phyloP scores from a whole-genome alignment of 169 alveolate species.

The Cryptosporidium bovis region DNA sequence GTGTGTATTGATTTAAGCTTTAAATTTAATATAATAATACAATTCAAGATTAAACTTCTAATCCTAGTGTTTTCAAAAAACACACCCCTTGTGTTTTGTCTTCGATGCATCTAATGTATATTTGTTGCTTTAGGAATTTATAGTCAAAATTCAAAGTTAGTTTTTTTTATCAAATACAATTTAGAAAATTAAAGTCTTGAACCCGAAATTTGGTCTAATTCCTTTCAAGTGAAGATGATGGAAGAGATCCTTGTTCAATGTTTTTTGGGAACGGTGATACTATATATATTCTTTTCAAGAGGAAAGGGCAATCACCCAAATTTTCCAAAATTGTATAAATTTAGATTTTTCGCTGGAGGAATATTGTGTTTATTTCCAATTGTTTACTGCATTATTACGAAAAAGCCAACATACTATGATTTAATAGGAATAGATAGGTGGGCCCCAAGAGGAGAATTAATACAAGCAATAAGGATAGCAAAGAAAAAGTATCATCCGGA shows the following conservation, averaged over 20 bases:
- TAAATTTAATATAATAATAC: too few species aligned
- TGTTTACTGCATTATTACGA: neutral
- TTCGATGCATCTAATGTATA: too few species aligned
- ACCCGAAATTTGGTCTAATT: too few species aligned
- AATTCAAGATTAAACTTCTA: too few species aligned
- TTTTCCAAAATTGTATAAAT: slow-evolving; percentile 34
- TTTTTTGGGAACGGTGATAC: slow-evolving; percentile 19
- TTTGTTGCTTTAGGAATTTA: too few species aligned
- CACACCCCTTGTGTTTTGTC: too few species aligned
- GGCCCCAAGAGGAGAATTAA: slow-evolving; percentile 58
- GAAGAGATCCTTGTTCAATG: slow-evolving; percentile 54
- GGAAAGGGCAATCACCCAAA: slow-evolving; percentile 1
- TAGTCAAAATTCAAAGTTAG: too few species aligned
- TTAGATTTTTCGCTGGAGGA: neutral
- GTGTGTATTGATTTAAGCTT: too few species aligned
- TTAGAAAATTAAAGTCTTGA: too few species aligned
- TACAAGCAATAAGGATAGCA: slow-evolving; percentile 60
- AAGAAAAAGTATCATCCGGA: slow-evolving; percentile 72
- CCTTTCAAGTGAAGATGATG: slow-evolving; percentile 14
- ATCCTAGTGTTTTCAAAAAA: too few species aligned
- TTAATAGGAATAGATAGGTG: slow-evolving; percentile 47
- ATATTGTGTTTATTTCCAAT: slow-evolving; percentile 1
- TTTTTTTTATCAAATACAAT: too few species aligned
- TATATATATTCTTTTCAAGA: slow-evolving; percentile 21
- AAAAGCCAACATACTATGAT: slow-evolving; percentile 34